phyloP scores from a whole-genome alignment of 768 basidiomycete genomes.

The Psilocybe azurescens region DNA sequence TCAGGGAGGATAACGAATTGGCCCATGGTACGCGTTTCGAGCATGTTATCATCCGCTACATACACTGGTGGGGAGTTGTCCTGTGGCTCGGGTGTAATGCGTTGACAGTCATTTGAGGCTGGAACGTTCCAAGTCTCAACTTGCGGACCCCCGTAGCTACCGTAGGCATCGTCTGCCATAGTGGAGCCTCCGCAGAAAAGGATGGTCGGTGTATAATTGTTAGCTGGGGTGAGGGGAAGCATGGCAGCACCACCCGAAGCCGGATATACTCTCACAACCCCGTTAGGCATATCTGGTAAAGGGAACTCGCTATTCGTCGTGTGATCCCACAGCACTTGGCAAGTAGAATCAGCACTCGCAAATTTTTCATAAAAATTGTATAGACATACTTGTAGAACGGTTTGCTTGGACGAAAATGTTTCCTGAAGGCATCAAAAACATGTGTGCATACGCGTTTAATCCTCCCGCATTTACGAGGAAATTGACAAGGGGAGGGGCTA shows the following conservation, averaged over 20 bases:
- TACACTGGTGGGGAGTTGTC: conserved; percentile 66
- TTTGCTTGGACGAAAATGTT: conserved; percentile 85
- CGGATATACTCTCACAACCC: conserved; percentile 82
- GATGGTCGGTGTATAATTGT: conserved; percentile 84
- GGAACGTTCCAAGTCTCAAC: conserved; percentile 76
- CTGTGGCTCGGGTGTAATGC: conserved; percentile 82
- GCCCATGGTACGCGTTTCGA: conserved; percentile 85
- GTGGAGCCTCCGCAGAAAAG: conserved; percentile 90
- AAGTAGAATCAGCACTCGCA: not conserved
- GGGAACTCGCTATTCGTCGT: conserved; percentile 57
- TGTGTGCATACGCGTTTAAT: conserved; percentile 76
- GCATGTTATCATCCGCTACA: conserved; percentile 74
- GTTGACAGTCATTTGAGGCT: conserved; percentile 73
- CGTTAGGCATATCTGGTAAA: conserved; percentile 73
- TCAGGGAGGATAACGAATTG: conserved; percentile 86
- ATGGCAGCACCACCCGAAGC: conserved; percentile 87
- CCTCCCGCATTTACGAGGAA: conserved; percentile 79
- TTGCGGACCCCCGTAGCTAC: conserved; percentile 73
- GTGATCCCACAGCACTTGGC: conserved; percentile 34
- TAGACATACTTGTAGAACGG: conserved; percentile 65
- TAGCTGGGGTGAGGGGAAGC: conserved; percentile 88
- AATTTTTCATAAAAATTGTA: not conserved
- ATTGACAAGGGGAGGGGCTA: conserved; percentile 52
- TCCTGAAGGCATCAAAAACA: conserved; percentile 75
- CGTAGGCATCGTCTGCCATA: conserved; percentile 73